Base-by-base conservation (phyloP, 208 protist genomes). In the Leishmania guyanensis region DNA sequence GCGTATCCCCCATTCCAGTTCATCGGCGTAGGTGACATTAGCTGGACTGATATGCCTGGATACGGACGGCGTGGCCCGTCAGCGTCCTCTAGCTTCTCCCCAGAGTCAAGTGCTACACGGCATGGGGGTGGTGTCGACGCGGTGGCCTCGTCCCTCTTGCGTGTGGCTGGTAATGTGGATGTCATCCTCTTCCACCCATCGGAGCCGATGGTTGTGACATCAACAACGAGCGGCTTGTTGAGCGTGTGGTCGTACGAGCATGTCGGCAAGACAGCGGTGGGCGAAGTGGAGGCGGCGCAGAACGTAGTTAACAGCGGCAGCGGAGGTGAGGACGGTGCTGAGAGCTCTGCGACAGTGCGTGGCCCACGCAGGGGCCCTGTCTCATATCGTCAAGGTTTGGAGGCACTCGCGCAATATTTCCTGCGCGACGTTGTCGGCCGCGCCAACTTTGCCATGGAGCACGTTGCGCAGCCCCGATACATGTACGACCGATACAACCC, bases 141-240 rank as follows among this genome's bases (percentile, higher is more conserved):
- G 50, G 60, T 54, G n/a, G 81, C 33, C 65, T 56, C 39, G 43
- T 75, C 50, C 46, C 51, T 74, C 60, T 66, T 77, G 53, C 62
- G 76, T 26, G 80, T 74, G 43, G 51, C 53, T 51, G 79, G 84
- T 50, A 72, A 58, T 50, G 75, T 84, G 10, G 75, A 81, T 65
- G 84, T 76, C 29, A 77, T 84, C 12, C 76, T 91, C 20, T 94
- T 96, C 77, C 91, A 96, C 80, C 89, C 91, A 20, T 87, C 88
- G 43, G 84, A 87, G 78, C 87, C 81, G 33, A 79, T 92, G 51
- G 77, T 92, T 58, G 77, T 93, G 46, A 90, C 88, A 69, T 86
- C 81, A 58, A 93, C 93, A 53, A 87, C 86, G 48, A 87, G 88
- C 14, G 91, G 90, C 9, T 73, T 91, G 64, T 77, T 94, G 77